Conservation (phyloP, 768 basidiomycete genomes). For the Termitomyces sp. region DNA sequence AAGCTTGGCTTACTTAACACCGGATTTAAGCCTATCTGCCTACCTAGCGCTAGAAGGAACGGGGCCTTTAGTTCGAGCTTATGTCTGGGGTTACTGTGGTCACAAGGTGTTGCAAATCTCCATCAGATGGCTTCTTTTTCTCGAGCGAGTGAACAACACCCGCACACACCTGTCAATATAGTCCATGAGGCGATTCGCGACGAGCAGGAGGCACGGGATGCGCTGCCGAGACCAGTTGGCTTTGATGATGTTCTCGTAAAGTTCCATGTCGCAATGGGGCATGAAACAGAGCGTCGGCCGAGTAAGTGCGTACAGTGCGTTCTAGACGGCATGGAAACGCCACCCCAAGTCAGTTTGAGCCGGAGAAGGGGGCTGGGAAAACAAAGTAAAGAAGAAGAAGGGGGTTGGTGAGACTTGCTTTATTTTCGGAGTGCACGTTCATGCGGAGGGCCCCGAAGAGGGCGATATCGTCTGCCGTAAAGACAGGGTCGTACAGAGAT, state of each 20-base stretch:
- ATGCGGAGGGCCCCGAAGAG: slow-evolving; percentile 42
- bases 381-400: slow-evolving; percentile 3
- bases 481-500: slow-evolving; percentile 68
- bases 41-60: slow-evolving; percentile 48
- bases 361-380: neutral
- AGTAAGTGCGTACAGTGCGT: slow-evolving; percentile 25
- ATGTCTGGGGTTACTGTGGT: slow-evolving; percentile 38
- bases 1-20: neutral
- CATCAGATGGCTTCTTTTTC: no score
- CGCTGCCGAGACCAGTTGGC: slow-evolving; percentile 50
- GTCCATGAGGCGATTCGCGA: slow-evolving; percentile 62
- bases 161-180: slow-evolving; percentile 58
- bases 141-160: neutral
- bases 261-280: slow-evolving; percentile 72
- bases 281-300: slow-evolving; percentile 64
- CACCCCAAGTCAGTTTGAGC: neutral
- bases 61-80: slow-evolving; percentile 48
- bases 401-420: slow-evolving; percentile 32
- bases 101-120: neutral
- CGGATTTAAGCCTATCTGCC: neutral
- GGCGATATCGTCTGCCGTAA: slow-evolving; percentile 52
- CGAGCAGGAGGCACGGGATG: slow-evolving; percentile 44
- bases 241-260: slow-evolving; percentile 62
- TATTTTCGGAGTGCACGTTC: slow-evolving; percentile 34
- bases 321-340: slow-evolving; percentile 16